Conservation (phyloP, 2,329 filamentous ascomycete genomes). For the Epichloe sp. region DNA sequence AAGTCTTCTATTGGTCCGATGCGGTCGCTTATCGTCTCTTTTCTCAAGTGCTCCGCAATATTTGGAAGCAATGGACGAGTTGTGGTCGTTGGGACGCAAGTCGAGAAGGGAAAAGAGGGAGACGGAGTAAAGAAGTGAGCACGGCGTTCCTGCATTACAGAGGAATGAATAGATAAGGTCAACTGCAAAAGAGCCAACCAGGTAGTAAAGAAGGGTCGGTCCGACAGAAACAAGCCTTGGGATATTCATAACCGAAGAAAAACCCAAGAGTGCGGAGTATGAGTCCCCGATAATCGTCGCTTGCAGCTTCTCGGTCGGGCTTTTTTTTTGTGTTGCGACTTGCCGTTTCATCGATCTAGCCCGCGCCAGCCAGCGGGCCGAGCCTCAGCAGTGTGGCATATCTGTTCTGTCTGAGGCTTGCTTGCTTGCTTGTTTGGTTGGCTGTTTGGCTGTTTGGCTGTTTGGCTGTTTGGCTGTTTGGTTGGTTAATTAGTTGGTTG, state of each 20-base stretch:
- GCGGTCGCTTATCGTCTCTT: neutral
- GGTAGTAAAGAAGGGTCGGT: no score
- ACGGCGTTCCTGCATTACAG: no score
- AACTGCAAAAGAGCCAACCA: no score
- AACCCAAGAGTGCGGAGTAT: no score
- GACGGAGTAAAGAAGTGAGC: no score
- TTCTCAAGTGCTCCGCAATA: neutral
- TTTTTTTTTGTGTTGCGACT: neutral
- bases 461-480: no score
- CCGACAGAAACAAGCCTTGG: neutral
- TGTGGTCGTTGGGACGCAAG: no score
- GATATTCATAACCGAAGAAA: no score
- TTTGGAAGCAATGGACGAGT: neutral
- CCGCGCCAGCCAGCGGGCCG: neutral
- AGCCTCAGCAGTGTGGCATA: no score
- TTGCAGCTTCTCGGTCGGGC: neutral
- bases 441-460: rapidly evolving
- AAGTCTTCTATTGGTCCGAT: neutral
- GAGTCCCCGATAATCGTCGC: neutral
- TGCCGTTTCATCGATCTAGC: neutral
- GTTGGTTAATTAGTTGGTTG: rapidly evolving
- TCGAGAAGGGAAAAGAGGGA: neutral
- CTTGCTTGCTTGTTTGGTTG: no score
- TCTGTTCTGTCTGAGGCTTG: no score
- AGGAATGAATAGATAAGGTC: no score